Base-by-base conservation (phyloP, 2,329 filamentous ascomycete species). In the Aspergillus sp. region DNA sequence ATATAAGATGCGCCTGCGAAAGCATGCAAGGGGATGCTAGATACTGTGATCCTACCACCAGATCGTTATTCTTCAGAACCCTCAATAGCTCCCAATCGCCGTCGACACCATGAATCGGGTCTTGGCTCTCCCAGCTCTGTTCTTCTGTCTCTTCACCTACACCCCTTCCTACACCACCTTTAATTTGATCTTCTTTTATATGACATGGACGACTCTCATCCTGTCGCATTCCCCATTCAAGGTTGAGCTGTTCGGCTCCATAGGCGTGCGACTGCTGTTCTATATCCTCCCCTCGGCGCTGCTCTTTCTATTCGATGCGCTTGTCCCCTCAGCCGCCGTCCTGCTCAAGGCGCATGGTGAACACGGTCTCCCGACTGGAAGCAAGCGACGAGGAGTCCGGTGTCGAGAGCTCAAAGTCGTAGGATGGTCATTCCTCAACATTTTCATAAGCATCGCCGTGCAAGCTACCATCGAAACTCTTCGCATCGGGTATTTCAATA, bases 141-240 rank as follows among this genome's bases (percentile, higher is more conserved):
- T 69, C 1, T 39, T 75, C 21, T 63, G 73, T 38, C 62, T 74
- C 8, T 42, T 74, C 2, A 72, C 71, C 5, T 64, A 67, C 10
- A 48, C 87, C 60, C 84, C 86, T 6, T 89, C 90, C 6, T 92
- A 89, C 80, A 94, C 92, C 1, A 92, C 88, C 1, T 81, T 96
- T 64, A 96, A 95, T 74, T 79, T 96, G 23, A 80, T 96, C 63
- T 93, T 96, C 80, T 95, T 96, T 77, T 94, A 92, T 75, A 85
- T 96, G 79, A 94, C 91, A 67, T 96, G 92, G 92, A 87, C 87
- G 5, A 94, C 91, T 0, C 83, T 97, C 32, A 86, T 96, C 41
- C 80, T 94, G 3, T 90, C 89, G 6, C 90, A 96, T 69, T 83
- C 88, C 1, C 87, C 90, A 0, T 80, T 95, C 15, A 84, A 86